Base-by-base conservation (phyloP, 805 yeast genomes). In the Candida sithepensis region DNA sequence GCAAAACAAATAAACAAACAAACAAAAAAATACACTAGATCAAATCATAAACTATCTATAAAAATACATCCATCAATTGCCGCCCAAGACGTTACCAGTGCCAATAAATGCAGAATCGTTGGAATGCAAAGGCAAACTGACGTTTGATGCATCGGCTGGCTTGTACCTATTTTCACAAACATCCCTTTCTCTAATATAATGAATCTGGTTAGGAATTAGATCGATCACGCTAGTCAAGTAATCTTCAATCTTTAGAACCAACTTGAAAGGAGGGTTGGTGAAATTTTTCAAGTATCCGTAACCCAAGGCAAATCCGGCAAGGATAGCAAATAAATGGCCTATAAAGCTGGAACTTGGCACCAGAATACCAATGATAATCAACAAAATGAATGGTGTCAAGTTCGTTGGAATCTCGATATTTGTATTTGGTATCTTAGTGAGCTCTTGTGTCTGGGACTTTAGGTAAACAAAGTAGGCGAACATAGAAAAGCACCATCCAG, bases 401-500 rank as follows among this genome's bases (percentile, higher is more conserved):
- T 79, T 59, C 0, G 92, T 85, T 26, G 89, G 90, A 16, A 87
- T 61, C 8, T 69, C 61, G 32, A 69, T 13, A 16, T 16, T 55
- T 16, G 71, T 70, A 32, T 30, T 38, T 33, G 37, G 26, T 8
- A 62, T 12, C 30, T 46, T 51, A 19, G 54, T 44, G 3, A 41
- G 44, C 33, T 58, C 55, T n/a, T 50, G 52, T 3, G 48, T 45
- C 16, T 43, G 39, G 3, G 67, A 55, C 43, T 48, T 53, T 20
- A 57, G 64, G 54, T 74, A 77, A n/a, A 87, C 79, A 52, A 70
- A 77, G 66, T 74, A 85, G 3, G 82, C 79, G 48, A 80, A 58
- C 56, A 88, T 77, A 44, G 89, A 75, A 60, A 88, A 88, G 28
- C 78, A 78, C 79, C 91, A 78, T 1, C 84, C 95, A 44, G 88